Evolutionary conservation across 306 rosid genomes (phyloP), one percentile per base, ranked within the genome.

Genomic region (Glycine latifolia): DNA sequence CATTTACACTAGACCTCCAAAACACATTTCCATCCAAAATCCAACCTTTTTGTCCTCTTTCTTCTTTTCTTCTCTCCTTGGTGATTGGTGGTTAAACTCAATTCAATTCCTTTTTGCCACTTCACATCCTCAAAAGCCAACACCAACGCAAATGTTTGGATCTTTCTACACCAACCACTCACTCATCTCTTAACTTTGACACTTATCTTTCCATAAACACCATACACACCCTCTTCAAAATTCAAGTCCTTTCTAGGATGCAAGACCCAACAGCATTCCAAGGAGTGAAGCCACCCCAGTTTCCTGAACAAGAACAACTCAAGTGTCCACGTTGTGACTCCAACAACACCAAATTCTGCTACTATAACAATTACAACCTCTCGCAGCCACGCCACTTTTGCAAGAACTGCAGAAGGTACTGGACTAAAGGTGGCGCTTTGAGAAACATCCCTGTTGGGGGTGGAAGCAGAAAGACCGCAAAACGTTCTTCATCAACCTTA

Each of bases 291-390:
- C 88, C 93, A 48, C 90, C 97, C 52, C 90, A 89, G 3, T 94
- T 90, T 68, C 95, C 97, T 1, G 97, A 90, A 73, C 98, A 87
- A 84, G 97, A 94, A 53, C 94, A 87, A 60, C 90, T 92, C 46
- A 92, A 92, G 78, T 94, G 98, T 49, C 97, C 97, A 2, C 89
- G 97, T 8, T 94, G 98, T 78, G 98, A 92, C 1, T 94, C 97
- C 46, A 17, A 73, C 1, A 91, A 94, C 94, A 94, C 98, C 76
- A 92, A 94, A 56, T 92, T 94, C 85, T 94, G 98, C 79, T 94
- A 94, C 92, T 94, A 92, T 91, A 94, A 94, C 87, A 94, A 94
- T 87, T 94, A 94, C 87, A 94, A 94, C 70, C 97, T 94, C 76
- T 91, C 97, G 0, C 98, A 94, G 91, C 97, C 98, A 0, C 97